phyloP scores from a whole-genome alignment of 75 land plant genomes.

The Sequoiadendron giganteum region DNA sequence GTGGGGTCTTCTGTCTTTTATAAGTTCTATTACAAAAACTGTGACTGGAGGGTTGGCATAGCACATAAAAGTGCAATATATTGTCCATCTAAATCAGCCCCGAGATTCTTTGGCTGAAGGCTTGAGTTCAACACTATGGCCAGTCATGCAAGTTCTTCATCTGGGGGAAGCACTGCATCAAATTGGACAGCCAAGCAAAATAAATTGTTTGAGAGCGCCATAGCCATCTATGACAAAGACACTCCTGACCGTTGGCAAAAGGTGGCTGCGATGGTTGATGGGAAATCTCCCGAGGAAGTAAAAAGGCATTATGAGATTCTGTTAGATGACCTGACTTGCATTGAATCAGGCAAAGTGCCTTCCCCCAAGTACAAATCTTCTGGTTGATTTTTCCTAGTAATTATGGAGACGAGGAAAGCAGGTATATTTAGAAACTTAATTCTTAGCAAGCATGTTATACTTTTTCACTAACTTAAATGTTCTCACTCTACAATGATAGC shows the following conservation, averaged over 20 bases:
- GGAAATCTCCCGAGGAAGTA: constrained; percentile 67
- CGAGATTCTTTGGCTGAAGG: neutral
- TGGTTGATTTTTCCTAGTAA: neutral
- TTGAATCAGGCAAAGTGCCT: constrained; percentile 57
- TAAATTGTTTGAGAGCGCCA: constrained; percentile 67
- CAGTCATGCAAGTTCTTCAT: neutral
- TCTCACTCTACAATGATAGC: too few relatives aligned
- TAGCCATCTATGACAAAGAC: constrained; percentile 18
- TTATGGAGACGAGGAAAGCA: neutral
- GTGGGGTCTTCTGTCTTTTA: neutral
- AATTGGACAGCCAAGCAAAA: constrained; percentile 67
- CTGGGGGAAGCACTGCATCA: neutral
- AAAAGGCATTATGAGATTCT: constrained; percentile 25
- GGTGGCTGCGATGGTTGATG: constrained; percentile 63
- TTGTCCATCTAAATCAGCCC: neutral
- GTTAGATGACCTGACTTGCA: constrained; percentile 50
- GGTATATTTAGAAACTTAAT: neutral
- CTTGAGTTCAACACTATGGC: neutral
- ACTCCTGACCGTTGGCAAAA: constrained; percentile 69
- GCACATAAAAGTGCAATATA: neutral
- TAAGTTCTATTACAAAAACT: neutral
- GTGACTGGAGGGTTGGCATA: neutral
- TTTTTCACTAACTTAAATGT: neutral
- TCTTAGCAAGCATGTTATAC: neutral
- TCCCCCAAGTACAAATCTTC: constrained; percentile 49